phyloP scores from a whole-genome alignment of 2,329 filamentous ascomycete species.

The Arthrinium phaeospermum region DNA sequence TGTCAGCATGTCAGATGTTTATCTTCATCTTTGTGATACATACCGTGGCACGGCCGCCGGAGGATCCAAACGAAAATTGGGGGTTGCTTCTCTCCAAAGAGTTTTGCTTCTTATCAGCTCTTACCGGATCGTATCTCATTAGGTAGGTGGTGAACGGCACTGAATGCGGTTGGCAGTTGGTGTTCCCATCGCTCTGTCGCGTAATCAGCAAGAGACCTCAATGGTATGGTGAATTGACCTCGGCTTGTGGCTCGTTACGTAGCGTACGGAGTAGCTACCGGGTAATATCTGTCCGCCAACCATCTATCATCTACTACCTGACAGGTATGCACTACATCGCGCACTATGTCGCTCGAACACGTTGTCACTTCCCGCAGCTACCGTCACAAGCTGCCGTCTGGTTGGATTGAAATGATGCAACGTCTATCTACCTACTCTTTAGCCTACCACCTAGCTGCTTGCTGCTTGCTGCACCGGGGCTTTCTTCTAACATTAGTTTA shows the following conservation, averaged over 20 bases:
- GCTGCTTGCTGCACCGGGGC: neutral
- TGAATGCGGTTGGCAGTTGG: neutral
- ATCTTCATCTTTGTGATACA: neutral
- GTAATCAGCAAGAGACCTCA: neutral
- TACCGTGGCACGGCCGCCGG: neutral
- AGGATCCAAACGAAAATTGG: neutral
- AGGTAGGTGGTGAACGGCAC: neutral
- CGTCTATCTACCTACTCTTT: neutral
- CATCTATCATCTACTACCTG: neutral
- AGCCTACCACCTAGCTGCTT: no score
- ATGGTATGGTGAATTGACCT: neutral
- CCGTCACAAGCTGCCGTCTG: neutral
- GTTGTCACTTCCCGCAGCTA: neutral
- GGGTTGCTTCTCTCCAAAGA: neutral
- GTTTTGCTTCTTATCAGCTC: no score
- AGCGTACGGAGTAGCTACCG: neutral
- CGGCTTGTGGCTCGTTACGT: neutral
- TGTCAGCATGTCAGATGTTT: constrained; percentile 9
- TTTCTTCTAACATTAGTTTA: neutral
- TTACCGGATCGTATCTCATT: no score
- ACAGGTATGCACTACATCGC: neutral
- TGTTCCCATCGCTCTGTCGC: neutral
- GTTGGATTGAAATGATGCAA: neutral
- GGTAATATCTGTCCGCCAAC: neutral
- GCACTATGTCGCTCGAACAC: neutral